Evolutionary conservation across 1,284 basidiomycete genomes (phyloP), one percentile per base, ranked within the genome.

Genomic region (Meira miltonrushii): DNA sequence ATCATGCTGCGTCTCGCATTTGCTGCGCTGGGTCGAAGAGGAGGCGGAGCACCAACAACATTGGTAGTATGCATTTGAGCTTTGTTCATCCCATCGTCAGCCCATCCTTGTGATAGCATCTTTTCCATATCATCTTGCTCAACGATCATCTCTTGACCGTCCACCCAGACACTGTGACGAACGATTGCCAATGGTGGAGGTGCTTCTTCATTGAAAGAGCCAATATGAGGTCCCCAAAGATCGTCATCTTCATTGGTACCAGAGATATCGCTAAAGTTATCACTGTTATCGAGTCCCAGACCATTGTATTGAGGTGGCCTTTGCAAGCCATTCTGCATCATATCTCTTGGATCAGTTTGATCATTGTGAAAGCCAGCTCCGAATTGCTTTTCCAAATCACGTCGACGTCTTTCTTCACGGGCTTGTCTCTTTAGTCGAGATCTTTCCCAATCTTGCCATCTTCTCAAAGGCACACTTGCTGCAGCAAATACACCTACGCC

Each of bases 401-500:
- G 49, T 23, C 75, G 64, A 52, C 92, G 84, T 69, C 88, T 85
- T 74, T 95, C 92, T 74, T 96, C 93, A 3, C 95, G 86, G 67
- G 85, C 87, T 46, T 92, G 71, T 80, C 97, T 97, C 61, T 93
- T 88, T 55, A 97, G 82, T 39, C 94, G 85, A n/a, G 90, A 94
- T 41, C 92, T 86, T 79, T 99, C 95, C 95, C 95, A 99, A 74
- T 98, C 95, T 80, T 98, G 93, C 95, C 95, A 99, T 58, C 93
- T 84, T 40, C 95, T 86, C 73, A 97, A 81, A 0, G 95, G 92
- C 25, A 98, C 86, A 0, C 84, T 84, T 44, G 82, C 80, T 1
- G 84, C 86, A 49, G 84, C 82, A 46, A 82, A 81, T 5, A 79
- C 70, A 4, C 81, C 81, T 51, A 83, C 84, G 37, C 86, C 86